Base-by-base conservation (phyloP, 495 filamentous ascomycete species). In the Aspergillus affinis region DNA sequence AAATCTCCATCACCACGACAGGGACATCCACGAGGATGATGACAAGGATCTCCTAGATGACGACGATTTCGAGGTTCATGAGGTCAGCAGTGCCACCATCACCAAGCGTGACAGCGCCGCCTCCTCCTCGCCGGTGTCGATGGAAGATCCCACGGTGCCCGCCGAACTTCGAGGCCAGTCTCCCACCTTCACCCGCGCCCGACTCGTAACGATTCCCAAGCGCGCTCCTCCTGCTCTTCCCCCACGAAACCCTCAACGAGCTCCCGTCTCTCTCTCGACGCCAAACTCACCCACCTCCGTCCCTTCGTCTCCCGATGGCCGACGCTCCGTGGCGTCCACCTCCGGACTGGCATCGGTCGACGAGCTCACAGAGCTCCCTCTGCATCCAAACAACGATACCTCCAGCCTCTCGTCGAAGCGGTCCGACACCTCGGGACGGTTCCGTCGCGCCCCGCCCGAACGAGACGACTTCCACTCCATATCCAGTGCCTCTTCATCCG, bases 201-300 rank as follows among this genome's bases (percentile, higher is more conserved):
- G 83, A 23, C 68, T 91, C 17, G 87, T 93, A 26, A 88, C 82
- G 20, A 91, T 93, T 67, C 84, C 88, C 1, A 90, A 90, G 73
- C 76, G 88, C 29, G 72, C 85, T 3, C 79, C 87, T 7, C 89
- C 90, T 13, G 76, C 86, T 3, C 78, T 90, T 19, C 88, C 88
- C 4, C 76, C 81, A 4, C 77, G 86, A 30, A 87, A 82, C 59
- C 86, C 88, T 13, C 68, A 75, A n/a, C 77, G 79, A 50, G 64
- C 54, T 66, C 71, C 66, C 20, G 65, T 59, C 18, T 64, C 64
- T 5, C 46, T 59, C 1, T 63, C 69, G 19, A 63, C 60, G 20
- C 67, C 69, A 12, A 59, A 17, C 13, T 71, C 67, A 1, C 64
- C 65, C 23, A 53, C 45, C 10, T 60, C 59, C 17, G 30, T 30